These are phyloP conservation scores for Fusarium liriodendri DNA, from an alignment of 2,329 filamentous ascomycete genomes.

Conservation along the genomic window DNA sequence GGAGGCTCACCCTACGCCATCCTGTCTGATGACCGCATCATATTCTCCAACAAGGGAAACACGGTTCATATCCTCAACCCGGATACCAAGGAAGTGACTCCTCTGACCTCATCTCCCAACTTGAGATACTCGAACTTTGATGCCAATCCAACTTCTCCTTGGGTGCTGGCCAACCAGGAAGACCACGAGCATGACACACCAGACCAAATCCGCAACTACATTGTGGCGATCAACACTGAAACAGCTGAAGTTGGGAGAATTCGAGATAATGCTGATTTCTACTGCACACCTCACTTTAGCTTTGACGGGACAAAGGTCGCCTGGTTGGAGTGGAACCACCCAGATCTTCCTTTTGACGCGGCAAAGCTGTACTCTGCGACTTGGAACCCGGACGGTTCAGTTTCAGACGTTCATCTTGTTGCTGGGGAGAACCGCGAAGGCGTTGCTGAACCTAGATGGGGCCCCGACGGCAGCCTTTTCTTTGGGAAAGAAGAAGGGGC, in stretches of 20 bases:
- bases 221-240: slow-evolving; percentile 54
- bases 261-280: slow-evolving; percentile 62
- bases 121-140: slow-evolving; percentile 61
- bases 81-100: slow-evolving; percentile 46
- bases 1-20: slow-evolving; percentile 60
- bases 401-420: slow-evolving; percentile 50
- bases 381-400: slow-evolving; percentile 50
- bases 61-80: slow-evolving; percentile 57
- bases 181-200: slow-evolving; percentile 56
- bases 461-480: slow-evolving; percentile 59
- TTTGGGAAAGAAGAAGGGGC: slow-evolving; percentile 59
- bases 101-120: slow-evolving; percentile 47
- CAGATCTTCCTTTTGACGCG: slow-evolving; percentile 63
- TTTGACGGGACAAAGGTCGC: slow-evolving; percentile 57
- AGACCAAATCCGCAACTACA: slow-evolving; percentile 49
- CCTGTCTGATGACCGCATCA: slow-evolving; percentile 52
- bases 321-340: slow-evolving; percentile 68
- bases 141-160: slow-evolving; percentile 50
- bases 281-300: slow-evolving; percentile 61
- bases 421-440: slow-evolving; percentile 57
- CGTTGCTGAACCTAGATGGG: slow-evolving; percentile 63
- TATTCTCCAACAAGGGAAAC: slow-evolving; percentile 59
- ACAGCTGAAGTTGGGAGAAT: slow-evolving; percentile 56
- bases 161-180: slow-evolving; percentile 64
- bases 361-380: slow-evolving; percentile 57